These are phyloP conservation scores for Thermothielavioides terrestris DNA, from an alignment of 495 filamentous ascomycete species.

Conservation along the genomic window DNA sequence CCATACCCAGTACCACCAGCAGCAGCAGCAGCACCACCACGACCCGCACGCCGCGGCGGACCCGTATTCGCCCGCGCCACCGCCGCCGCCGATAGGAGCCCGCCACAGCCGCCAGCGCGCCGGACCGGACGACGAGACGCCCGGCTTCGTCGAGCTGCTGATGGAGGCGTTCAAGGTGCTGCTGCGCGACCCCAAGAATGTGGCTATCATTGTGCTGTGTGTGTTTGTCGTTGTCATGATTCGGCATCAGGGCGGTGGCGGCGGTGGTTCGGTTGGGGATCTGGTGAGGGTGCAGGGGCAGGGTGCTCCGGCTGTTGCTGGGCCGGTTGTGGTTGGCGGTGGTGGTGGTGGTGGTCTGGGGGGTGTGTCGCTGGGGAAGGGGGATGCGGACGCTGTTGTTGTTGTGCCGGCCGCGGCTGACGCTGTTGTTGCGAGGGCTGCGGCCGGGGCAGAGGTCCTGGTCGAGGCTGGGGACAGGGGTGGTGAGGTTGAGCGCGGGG, in stretches of 20 bases:
- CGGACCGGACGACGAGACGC: conserved; percentile 22
- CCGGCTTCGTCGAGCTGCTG: conserved; percentile 50
- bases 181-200: conserved; percentile 57
- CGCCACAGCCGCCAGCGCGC: background rate
- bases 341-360: background rate
- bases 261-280: background rate
- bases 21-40: conserved; percentile 5
- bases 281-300: too few relatives aligned
- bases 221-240: conserved; percentile 50
- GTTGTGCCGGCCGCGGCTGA: too few relatives aligned
- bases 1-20: too few relatives aligned
- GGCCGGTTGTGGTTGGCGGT: background rate
- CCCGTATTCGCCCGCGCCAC: conserved; percentile 12
- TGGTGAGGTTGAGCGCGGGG: background rate
- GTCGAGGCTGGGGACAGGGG: background rate
- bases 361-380: background rate
- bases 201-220: conserved; percentile 56
- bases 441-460: background rate
- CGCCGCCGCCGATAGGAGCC: background rate
- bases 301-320: too few relatives aligned
- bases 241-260: background rate
- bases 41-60: conserved; percentile 15
- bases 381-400: too few relatives aligned
- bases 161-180: conserved; percentile 57
- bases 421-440: background rate